Conservation (phyloP, 768 basidiomycete species). For the Lactarius deliciosus region DNA sequence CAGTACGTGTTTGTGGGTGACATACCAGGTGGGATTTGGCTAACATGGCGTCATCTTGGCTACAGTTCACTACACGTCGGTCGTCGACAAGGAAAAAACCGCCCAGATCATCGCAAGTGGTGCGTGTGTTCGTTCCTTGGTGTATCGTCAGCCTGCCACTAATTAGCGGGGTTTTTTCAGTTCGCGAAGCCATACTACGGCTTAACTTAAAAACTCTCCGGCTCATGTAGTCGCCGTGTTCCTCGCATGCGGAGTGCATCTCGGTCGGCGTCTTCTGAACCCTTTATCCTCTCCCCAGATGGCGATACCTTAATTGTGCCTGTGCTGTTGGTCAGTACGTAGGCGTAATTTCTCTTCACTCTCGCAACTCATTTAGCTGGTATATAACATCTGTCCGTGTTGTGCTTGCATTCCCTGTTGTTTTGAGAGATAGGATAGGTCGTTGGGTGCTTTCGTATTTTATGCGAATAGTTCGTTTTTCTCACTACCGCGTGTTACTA, state of each 20-base stretch:
- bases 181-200: constrained; percentile 60
- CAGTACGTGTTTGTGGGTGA: constrained; percentile 45
- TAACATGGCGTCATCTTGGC: constrained; percentile 13
- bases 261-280: neutral
- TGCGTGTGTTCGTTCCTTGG: constrained; percentile 36
- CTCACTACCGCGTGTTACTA: neutral
- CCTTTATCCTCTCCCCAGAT: neutral
- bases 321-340: neutral
- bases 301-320: constrained; percentile 17
- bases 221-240: constrained; percentile 38
- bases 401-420: neutral
- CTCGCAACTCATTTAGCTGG: constrained; percentile 14
- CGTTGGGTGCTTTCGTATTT: neutral
- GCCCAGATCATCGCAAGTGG: constrained; percentile 72
- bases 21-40: neutral
- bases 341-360: constrained; percentile 1
- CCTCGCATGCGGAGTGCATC: neutral
- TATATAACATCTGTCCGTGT: constrained; percentile 6
- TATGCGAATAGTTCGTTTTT: neutral
- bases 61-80: constrained; percentile 75
- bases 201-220: constrained; percentile 61
- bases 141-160: neutral
- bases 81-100: constrained; percentile 77
- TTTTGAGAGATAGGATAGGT: neutral
- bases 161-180: constrained; percentile 36